Evolutionary conservation across 768 basidiomycete species (phyloP).

Genomic region (Boletus rubroflammeus): DNA sequence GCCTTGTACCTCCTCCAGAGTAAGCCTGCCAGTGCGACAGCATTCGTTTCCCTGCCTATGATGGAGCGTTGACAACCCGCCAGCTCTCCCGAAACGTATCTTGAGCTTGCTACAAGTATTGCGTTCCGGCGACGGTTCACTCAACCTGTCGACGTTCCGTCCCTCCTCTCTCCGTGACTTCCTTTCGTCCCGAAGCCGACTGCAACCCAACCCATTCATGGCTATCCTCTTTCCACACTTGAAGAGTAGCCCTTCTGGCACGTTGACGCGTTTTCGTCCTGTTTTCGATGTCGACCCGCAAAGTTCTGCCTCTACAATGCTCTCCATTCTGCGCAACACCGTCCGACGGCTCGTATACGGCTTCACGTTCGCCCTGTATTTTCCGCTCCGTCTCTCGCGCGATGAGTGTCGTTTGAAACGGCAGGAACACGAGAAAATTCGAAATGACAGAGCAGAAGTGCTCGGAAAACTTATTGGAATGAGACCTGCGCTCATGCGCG

Average conservation of each 20-base stretch:
- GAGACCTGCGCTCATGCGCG: conserved; percentile 42
- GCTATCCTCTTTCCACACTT: conserved; percentile 68
- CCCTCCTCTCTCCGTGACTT: conserved; percentile 46
- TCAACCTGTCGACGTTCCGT: conserved; percentile 44
- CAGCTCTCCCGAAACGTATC: conserved; percentile 29
- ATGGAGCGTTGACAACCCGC: conserved; percentile 1
- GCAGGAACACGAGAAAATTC: conserved; percentile 53
- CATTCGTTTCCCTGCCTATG: neutral
- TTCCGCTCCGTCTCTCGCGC: conserved; percentile 59
- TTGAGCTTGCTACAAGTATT: conserved; percentile 39
- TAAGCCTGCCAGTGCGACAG: conserved; percentile 40
- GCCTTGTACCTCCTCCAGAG: conserved; percentile 76
- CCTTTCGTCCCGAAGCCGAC: conserved; percentile 42
- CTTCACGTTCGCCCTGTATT: conserved; percentile 17
- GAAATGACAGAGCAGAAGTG: conserved; percentile 64
- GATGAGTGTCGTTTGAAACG: conserved; percentile 68
- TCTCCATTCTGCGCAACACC: conserved; percentile 6
- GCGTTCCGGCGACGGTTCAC: conserved; percentile 41
- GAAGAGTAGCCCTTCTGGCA: conserved; percentile 29
- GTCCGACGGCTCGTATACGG: conserved; percentile 13
- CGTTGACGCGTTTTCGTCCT: conserved; percentile 13
- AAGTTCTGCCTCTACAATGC: conserved; percentile 4
- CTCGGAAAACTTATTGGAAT: conserved; percentile 61
- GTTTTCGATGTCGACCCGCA: conserved; percentile 3
- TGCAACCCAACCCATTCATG: conserved; percentile 50